Evolutionary conservation across 2,329 filamentous ascomycete genomes (phyloP), one percentile per base, ranked within the genome.

Genomic region (Zymoseptoria pseudotritici): DNA sequence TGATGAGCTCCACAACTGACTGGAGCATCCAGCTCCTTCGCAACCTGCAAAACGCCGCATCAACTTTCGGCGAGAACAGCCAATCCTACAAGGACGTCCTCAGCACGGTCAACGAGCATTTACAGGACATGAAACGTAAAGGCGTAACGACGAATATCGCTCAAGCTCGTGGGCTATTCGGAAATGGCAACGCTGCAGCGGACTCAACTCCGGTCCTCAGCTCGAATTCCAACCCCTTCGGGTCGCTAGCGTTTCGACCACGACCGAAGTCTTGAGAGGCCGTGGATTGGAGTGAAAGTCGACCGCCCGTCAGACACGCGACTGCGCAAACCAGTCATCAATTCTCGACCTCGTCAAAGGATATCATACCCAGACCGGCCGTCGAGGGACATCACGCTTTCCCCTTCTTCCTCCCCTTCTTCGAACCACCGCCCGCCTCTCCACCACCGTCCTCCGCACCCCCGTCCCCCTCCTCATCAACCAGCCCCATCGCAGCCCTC

Each of bases 61-160:
- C 67, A n/a, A 73, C 71, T 4, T 74, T 73, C 57, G 73, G 74
- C 55, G 66, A 69, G 57, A 64, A 68, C 49, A 71, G 70, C 22
- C 58, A 66, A 2, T 69, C 71, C 22, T 70, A 71, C 59, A 64
- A 70, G 42, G 65, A 60, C 55, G 67, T 75, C 3, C 62, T 67
- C 11, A 65, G 62, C 2, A 70, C 66, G 21, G 64, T 75, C 3
- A 61, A 71, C 54, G 69, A 71, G 46, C 71, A 74, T 54, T 58
- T 75, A 0, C 58, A 65, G 42, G 60, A 65, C 21, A 73, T 74
- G 70, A 62, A 67, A 55, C 61, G 56, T 1, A 56, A 59, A 53
- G 67, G 66, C 1, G 54, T 61, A 2, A 65, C 63, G 19, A 71
- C 69, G 3, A 66, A 70, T 57, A 54, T 73, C n/a, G 66, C 62